Base-by-base conservation (phyloP, 345 rosid species). In the Corchorus capsularis region DNA sequence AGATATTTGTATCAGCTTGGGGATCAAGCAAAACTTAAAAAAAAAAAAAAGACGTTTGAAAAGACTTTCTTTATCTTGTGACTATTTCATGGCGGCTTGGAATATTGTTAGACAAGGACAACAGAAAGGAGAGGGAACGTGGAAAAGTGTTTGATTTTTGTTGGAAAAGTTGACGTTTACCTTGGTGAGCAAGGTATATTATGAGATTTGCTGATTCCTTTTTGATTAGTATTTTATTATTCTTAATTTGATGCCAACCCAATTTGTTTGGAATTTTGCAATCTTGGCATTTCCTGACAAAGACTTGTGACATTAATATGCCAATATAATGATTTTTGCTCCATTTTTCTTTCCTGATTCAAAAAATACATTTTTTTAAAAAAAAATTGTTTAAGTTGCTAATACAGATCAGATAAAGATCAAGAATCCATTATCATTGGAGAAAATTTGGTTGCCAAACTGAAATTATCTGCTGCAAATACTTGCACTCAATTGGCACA, bases 161-260 rank as follows among this genome's bases (percentile, higher is more conserved):
- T 69, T n/a, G n/a, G 61, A 34, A 70, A 10, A 17, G 62, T 37
- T 17, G 63, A 70, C 32, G 35, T 17, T n/a, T 54, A 12, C 49
- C 63, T 54, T 71, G 74, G 34, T 54, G 49, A 39, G 27, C 34
- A 54, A 71, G 63, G 74, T 14, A 67, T 14, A 64, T 0, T 8
- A 27, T 47, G 20, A 12, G 17, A 67, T 12, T 20, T 46, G 41
- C 4, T 14, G 43, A 15, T 13, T 13, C 34, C 1, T 2, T 47
- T 39, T 39, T 39, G 5, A 39, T 39, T 2, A 22, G 19, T 1
- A 9, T 39, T 52, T 10, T 8, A 10, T 46, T 12, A 11, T 22
- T 47, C 47, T 46, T 47, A 47, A n/a, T 46, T 20, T n/a, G n/a
- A n/a, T n/a, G n/a, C n/a, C 55, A 1, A 8, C 27, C 6, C 49